A percentile compares a stretch with the other conserved stretches of the same genome.
Conservation (phyloP, 78 protist species). For the Dictyostelium intermedium region DNA sequence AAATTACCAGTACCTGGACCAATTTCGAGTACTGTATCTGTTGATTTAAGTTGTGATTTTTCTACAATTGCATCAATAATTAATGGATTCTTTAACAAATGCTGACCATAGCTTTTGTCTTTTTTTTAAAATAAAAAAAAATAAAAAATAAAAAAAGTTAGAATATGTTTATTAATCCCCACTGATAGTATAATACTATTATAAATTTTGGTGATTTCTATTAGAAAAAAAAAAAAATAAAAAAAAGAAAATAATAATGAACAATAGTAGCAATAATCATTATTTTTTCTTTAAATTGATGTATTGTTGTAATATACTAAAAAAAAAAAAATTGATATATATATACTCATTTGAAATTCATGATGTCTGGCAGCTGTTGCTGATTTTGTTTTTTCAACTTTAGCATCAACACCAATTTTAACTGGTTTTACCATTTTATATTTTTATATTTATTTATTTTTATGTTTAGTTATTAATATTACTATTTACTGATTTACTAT, state of each 20-base stretch:
- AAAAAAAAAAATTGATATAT: background rate
- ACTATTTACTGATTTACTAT: background rate
- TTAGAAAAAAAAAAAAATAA: too few relatives aligned
- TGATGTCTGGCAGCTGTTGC: constrained; percentile 51
- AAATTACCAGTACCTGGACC: constrained; percentile 99
- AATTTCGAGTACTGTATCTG: constrained; percentile 98
- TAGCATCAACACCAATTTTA: constrained; percentile 23
- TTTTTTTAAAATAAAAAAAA: background rate
- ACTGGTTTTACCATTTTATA: constrained; percentile 67
- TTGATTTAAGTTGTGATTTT: constrained; percentile 91
- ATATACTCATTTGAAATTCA: constrained; percentile 80
- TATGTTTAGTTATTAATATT: background rate
- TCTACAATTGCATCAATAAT: constrained; percentile 95
- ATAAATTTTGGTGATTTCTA: too few relatives aligned
- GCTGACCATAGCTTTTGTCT: constrained; percentile 97
- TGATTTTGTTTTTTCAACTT: background rate
- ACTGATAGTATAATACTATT: background rate
- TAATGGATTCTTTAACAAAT: constrained; percentile 96
- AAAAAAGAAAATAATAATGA: too few relatives aligned
- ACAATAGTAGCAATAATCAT: too few relatives aligned
- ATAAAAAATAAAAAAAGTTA: background rate
- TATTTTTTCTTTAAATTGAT: too few relatives aligned
- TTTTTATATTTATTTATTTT: background rate
- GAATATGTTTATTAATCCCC: background rate
- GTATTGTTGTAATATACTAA: background rate